Base-by-base conservation (phyloP, 202 grass and related monocot species). In the Elaeis oleifera region DNA sequence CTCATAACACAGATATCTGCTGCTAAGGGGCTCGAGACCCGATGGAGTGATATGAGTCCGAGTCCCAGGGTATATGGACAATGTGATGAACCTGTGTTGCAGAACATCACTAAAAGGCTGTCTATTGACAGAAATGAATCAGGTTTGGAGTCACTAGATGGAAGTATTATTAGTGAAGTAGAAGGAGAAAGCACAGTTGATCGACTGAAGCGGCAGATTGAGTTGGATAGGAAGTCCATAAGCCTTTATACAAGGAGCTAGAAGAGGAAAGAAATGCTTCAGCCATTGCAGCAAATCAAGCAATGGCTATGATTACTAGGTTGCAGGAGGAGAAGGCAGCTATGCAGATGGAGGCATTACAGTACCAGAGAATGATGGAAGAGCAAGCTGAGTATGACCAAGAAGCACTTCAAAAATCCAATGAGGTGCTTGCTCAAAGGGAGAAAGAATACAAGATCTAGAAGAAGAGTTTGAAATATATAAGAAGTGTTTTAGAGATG, bases 291-390 rank as follows among this genome's bases (percentile, higher is more conserved):
- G 77, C 88, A 16, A 92, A 79, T 63, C 92, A 97, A 72, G 79
- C 88, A 1, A 97, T 97, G 92, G 77, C 82, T 54, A 97, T 97
- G 92, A 97, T 97, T 51, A 92, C 88, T 18, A 89, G 82, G 75
- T 71, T 97, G 56, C 92, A 97, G 74, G 92, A 89, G 62, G 92
- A 97, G 79, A 97, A 97, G 74, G 87, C 88, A 53, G 70, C 84
- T 6, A 64, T 70, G 84, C 84, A 88, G 68, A 97, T 88, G 77
- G 92, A 97, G 50, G 65, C 84, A 8, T 68, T 77, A 20, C 88
- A 92, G 74, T 92, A 92, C 69, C 71, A 79, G 18, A 54, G 88
- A 74, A 80, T 92, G 77, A 81, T 97, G 92, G 92, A 92, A 53
- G 92, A 89, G 69, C 88, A 92, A 75, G 84, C 60, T 16, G 79